A percentile compares a stretch with the other conserved stretches of the same genome.
Conservation (phyloP, 73 alveolate genomes). For the Urostyla sp. region DNA sequence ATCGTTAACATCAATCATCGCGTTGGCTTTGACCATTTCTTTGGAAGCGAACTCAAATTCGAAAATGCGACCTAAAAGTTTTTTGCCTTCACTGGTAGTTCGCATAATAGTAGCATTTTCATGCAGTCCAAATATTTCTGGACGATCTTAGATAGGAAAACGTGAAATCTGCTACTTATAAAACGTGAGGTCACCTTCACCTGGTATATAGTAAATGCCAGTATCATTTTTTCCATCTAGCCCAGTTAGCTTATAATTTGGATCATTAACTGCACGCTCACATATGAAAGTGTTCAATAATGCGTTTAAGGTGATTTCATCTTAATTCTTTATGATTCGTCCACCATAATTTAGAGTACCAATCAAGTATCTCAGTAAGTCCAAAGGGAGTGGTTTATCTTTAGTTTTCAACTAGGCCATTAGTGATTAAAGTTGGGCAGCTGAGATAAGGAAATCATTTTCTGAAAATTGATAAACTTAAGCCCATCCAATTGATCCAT, state of each 20-base stretch:
- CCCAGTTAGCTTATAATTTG: constrained; percentile 20
- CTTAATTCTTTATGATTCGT: constrained; percentile 57
- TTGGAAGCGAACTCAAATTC: constrained; percentile 72
- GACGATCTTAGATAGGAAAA: constrained; percentile 61
- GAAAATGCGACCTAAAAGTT: constrained; percentile 51
- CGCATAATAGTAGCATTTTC: constrained; percentile 69
- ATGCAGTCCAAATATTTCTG: constrained; percentile 75
- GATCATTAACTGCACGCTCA: constrained; percentile 17
- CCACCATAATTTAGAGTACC: constrained; percentile 77
- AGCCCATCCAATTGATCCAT: constrained; percentile 99
- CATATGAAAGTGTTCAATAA: constrained; percentile 42
- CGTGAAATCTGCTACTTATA: constrained; percentile 50
- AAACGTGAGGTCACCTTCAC: constrained; percentile 1
- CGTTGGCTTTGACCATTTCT: constrained; percentile 53
- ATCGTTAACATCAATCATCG: constrained; percentile 51
- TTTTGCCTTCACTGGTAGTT: constrained; percentile 61
- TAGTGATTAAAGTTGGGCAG: constrained; percentile 27
- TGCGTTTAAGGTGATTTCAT: constrained; percentile 59
- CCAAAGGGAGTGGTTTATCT: constrained; percentile 56
- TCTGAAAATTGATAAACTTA: constrained; percentile 84
- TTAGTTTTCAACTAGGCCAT: constrained; percentile 5
- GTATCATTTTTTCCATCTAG: constrained; percentile 7
- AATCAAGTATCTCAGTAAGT: constrained; percentile 52
- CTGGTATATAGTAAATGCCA: constrained; percentile 64
- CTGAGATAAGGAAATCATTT: constrained; percentile 63